Base-by-base conservation (phyloP, 1,284 basidiomycete genomes). In the Singerocomus inundabilis region DNA sequence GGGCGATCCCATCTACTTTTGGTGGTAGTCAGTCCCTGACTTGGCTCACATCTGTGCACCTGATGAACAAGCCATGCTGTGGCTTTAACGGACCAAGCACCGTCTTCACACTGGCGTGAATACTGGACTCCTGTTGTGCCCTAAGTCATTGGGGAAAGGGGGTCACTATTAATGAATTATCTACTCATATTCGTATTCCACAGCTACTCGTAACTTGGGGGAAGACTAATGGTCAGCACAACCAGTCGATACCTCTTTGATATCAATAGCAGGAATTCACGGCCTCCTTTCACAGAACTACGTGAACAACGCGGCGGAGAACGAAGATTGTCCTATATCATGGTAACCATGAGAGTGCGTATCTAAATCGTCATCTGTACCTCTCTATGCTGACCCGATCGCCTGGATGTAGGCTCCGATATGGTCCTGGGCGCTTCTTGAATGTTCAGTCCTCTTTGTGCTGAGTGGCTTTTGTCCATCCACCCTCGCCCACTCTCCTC, bases 21-120 rank as follows among this genome's bases (percentile, higher is more conserved):
- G 91, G 85, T 92, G 68, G 58, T 80, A 57, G 10, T 15, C 24
- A 5, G 33, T 48, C 33, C 24, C 21, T 21, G 31, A 32, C 49
- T 40, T 36, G 16, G 21, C 16, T 31, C 34, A 31, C 28, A 49
- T 44, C 54, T 35, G 34, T 35, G 57, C 51, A 28, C 53, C 57
- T 53, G 48, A 24, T 42, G 43, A 40, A n/a, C 21, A 29, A 93
- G 93, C 9, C 93, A 97, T 72, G 91, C 93, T 97, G 29, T 94
- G 96, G 71, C 80, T 98, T 29, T 87, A 94, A 25, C 95, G 98
- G 73, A 93, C 93, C 46, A 98, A 98, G 64, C 78, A 96, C 2
- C 85, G 95, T 66, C 81, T 97, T 30, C 77, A 97, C 36, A 93
- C 89, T 32, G 95, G 94, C 11, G 93, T 97, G 33, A 88, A 85